Conservation (phyloP, 2,329 filamentous ascomycete genomes). For the Neopestalotiopsis clavispora region DNA sequence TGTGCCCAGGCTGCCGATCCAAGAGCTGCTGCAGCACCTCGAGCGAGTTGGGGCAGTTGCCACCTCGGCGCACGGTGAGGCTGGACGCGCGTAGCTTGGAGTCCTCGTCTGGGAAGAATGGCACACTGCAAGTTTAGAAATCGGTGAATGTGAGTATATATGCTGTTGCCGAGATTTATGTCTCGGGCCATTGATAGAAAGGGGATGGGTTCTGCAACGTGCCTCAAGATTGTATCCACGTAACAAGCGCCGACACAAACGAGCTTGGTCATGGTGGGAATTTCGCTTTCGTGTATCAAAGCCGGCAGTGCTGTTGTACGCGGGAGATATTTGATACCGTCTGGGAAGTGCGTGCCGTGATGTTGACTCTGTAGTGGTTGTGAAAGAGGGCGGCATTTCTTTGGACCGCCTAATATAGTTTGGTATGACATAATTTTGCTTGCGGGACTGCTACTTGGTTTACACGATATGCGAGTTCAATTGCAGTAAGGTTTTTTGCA, state of each 20-base stretch:
- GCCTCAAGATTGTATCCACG: conserved; percentile 73
- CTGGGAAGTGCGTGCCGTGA: neutral
- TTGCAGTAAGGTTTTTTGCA: no score
- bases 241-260: conserved; percentile 72
- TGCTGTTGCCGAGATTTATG: no score
- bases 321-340: neutral
- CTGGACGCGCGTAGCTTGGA: conserved; percentile 71
- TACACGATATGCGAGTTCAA: neutral
- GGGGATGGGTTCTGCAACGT: conserved; percentile 32
- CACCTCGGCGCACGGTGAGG: conserved; percentile 66
- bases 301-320: neutral
- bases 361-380: neutral
- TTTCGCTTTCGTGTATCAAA: neutral
- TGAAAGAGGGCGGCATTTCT: neutral
- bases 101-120: conserved; percentile 72
- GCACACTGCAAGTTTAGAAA: conserved; percentile 51
- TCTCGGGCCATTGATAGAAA: no score
- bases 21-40: conserved; percentile 72
- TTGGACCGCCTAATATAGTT: neutral
- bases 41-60: conserved; percentile 75
- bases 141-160: neutral
- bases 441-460: neutral
- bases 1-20: conserved; percentile 21
- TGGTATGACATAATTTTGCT: conserved; percentile 2
- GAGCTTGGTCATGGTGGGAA: conserved; percentile 57